Evolutionary conservation across 129 eudicot genomes (phyloP), one percentile per base, ranked within the genome.

Genomic region (Saposhnikovia divaricata): DNA sequence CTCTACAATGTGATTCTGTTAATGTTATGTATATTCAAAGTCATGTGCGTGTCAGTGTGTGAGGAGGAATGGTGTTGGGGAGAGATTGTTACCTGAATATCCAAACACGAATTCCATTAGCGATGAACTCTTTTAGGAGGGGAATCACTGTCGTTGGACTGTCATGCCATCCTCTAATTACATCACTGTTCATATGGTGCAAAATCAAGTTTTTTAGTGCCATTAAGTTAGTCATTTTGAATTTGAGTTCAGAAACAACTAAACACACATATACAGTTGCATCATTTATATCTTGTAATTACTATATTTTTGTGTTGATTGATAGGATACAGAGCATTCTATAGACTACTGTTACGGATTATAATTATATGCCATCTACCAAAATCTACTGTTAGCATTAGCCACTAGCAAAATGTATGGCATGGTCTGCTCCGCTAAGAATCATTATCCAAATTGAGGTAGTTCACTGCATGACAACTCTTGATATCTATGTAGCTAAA

Each of bases 101-200:
- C 98, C 98, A 93, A 13, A 93, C 93, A 5, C 97, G 96, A 55
- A 93, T 83, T 23, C 89, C 92, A 50, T 79, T 74, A 51, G 87
- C 85, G 83, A 93, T 85, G 81, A 91, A 82, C 76, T 93, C 98
- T 59, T 78, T 84, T 9, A 93, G 91, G 51, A 91, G 95, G 31
- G 98, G 98, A 43, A 91, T 81, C 45, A 91, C 65, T 9, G 95
- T 93, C 39, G 87, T 2, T 50, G 98, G 86, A 77, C 98, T 93
- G 78, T 93, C 98, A 72, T 34, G 27, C 98, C 98, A 93, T 19
- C 83, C 80, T 69, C 71, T 50, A 23, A 91, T 70, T n/a, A 93
- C 21, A 0, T 84, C 86, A 75, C 97, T 93, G 90, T 86, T 88
- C 63, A 82, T 76, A 0, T 53, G 13, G 45, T 40, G 34, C 39